Evolutionary conservation across 2,329 filamentous ascomycete species (phyloP).

Genomic region (Nannizziopsis arthrosporioides): DNA sequence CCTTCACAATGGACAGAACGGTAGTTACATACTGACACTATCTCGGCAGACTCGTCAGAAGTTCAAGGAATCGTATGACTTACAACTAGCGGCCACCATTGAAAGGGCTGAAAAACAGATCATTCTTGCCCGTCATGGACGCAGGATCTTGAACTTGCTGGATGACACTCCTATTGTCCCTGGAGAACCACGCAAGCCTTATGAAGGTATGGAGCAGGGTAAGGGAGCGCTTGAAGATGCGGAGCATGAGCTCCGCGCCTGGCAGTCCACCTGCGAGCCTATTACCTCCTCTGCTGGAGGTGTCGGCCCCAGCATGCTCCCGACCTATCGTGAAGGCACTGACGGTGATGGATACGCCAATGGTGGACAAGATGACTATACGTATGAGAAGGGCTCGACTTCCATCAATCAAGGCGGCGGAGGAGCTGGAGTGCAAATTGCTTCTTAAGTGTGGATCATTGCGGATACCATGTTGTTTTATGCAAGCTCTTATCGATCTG

Average conservation of each 20-base stretch:
- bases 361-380: neutral
- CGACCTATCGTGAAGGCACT: neutral
- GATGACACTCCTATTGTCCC: constrained; percentile 85
- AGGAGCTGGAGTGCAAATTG: constrained; percentile 1
- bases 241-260: constrained; percentile 73
- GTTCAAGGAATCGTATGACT: constrained; percentile 84
- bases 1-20: neutral
- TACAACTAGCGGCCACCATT: constrained; percentile 80
- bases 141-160: constrained; percentile 69
- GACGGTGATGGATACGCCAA: constrained; percentile 1
- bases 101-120: constrained; percentile 96
- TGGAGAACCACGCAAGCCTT: constrained; percentile 62
- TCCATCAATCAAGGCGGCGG: neutral
- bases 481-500: no score
- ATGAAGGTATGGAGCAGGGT: constrained; percentile 54
- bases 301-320: constrained; percentile 2
- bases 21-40: constrained; percentile 10
- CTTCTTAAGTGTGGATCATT: constrained; percentile 1
- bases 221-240: constrained; percentile 84
- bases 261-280: constrained; percentile 48
- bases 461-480: no score
- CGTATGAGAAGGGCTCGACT: constrained; percentile 1
- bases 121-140: constrained; percentile 81
- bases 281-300: constrained; percentile 27
- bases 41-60: constrained; percentile 70